phyloP scores from a whole-genome alignment of 345 rosid genomes.

The Salix exigua region DNA sequence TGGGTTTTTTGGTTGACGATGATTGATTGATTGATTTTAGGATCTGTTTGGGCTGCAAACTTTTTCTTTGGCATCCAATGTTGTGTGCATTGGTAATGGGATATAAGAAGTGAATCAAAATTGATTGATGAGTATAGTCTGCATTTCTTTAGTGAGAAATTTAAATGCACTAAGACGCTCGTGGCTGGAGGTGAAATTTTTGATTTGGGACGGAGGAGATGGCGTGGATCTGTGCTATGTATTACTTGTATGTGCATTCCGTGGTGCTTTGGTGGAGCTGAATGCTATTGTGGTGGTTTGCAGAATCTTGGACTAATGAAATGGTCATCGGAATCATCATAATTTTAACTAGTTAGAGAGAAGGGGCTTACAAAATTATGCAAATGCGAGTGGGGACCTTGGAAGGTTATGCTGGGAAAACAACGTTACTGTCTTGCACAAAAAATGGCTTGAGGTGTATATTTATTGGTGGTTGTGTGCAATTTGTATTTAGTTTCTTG shows the following conservation, averaged over 20 bases:
- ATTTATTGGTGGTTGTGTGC: neutral
- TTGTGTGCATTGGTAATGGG: neutral
- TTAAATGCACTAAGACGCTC: neutral
- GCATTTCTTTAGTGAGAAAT: neutral
- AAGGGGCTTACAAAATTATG: neutral
- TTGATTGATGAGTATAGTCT: neutral
- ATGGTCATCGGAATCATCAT: neutral
- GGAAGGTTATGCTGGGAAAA: neutral
- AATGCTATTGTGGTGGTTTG: neutral
- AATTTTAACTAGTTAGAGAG: neutral
- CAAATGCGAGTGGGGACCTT: neutral
- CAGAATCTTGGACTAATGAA: neutral
- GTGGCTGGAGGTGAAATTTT: neutral
- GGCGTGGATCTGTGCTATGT: neutral
- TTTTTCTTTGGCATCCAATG: neutral
- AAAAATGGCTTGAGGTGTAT: neutral
- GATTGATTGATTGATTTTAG: neutral
- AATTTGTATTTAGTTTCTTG: neutral
- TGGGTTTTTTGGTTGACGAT: neutral
- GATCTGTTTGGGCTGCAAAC: neutral
- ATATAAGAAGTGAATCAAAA: neutral
- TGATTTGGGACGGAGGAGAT: neutral
- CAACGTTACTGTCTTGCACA: neutral
- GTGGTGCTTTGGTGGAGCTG: neutral
- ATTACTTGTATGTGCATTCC: neutral